A percentile compares a stretch with the other conserved stretches of the same genome.
These are phyloP conservation scores for Trichoderma endophyticum DNA, from an alignment of 2,329 filamentous ascomycete genomes.

Conservation along the genomic window DNA sequence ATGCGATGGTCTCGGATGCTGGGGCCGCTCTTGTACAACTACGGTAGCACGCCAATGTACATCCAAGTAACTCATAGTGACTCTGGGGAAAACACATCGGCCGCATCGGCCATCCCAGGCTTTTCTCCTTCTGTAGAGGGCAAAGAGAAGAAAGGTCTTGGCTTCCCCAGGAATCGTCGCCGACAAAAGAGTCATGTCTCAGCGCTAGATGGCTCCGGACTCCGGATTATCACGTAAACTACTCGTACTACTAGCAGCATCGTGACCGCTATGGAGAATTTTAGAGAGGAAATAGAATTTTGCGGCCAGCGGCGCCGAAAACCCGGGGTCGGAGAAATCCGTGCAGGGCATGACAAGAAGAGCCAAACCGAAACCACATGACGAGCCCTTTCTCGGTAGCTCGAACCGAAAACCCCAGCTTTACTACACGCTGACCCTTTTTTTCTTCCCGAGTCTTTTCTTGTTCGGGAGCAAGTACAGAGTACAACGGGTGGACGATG, in stretches of 20 bases:
- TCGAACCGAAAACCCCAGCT: conserved; percentile 14
- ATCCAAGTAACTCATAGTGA: neutral
- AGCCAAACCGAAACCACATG: neutral
- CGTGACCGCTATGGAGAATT: neutral
- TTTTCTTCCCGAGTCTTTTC: neutral
- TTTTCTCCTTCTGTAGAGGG: neutral
- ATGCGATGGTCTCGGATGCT: neutral
- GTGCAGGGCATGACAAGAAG: neutral
- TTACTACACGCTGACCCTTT: neutral
- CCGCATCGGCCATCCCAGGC: neutral
- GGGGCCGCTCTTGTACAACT: neutral
- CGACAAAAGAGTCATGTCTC: neutral
- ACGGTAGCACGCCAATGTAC: neutral
- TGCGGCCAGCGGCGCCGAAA: conserved; percentile 1
- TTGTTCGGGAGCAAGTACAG: neutral
- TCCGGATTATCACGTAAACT: neutral
- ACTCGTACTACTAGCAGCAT: neutral
- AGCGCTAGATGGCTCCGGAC: neutral
- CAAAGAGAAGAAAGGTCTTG: neutral
- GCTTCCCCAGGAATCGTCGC: neutral
- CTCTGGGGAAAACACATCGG: neutral
- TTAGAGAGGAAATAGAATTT: neutral
- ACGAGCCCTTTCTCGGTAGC: conserved; percentile 5
- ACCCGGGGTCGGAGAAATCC: conserved; percentile 15
- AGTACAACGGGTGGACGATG: neutral